Evolutionary conservation across 768 basidiomycete genomes (phyloP), one percentile per base, ranked within the genome.

Genomic region (Serendipita sp.): DNA sequence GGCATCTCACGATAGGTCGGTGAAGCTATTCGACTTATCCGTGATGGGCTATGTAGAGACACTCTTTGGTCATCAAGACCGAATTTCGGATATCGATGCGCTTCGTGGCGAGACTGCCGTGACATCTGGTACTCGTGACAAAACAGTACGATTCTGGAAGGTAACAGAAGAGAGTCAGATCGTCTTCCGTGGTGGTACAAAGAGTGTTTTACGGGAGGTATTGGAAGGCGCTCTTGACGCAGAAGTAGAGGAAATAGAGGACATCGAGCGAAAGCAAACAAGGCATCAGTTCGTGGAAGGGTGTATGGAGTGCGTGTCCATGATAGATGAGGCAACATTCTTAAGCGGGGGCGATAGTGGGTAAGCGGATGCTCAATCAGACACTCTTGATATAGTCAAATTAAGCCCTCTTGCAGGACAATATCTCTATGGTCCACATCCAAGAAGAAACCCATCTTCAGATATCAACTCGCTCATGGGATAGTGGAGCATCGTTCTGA

Each of bases 21-120:
- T 96, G 65, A 95, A 95, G 73, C 78, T 97, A 2, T 95, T 88
- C 74, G 94, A 88, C 72, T 76, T 81, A 53, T 80, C 76, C 66
- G 89, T 90, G 3, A 82, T 95, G 80, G 92, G 91, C 8, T 92
- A 93, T 70, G 86, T 98, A 65, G 95, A 99, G 73, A 97, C 95
- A 5, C 78, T 98, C 3, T 99, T 95, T 72, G 96, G 96, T 1
- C 96, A 99, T 72, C 95, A 98, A 75, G 94, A 97, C 70, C 81
- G 83, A 34, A 83, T 96, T 34, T 76, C 89, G 15, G 77, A 80
- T 3, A 70, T 99, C 3, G 90, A 93, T 67, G 80, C 91, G 3
- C 81, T 98, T 15, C 84, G 88, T 38, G 83, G 83, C 4, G 92
- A 97, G 69, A 84, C 85, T 1, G 89, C 88, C 15, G 83, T 97